phyloP scores from a whole-genome alignment of 768 basidiomycete genomes.

The Kwoniella botswanensis region DNA sequence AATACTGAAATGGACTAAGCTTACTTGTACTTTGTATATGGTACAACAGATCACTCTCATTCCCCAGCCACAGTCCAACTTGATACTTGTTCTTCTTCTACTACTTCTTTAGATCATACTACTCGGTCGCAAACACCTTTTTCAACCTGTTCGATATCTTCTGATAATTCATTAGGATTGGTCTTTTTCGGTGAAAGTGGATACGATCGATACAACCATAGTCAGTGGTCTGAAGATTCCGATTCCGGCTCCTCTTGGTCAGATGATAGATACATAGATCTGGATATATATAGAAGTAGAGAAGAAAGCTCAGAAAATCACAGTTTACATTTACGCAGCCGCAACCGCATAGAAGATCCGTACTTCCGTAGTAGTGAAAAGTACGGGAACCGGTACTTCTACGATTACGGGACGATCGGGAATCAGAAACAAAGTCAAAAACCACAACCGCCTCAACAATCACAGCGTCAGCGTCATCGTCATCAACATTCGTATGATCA shows the following conservation, averaged over 20 bases:
- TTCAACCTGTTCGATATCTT: constrained; percentile 12
- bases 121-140: background rate
- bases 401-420: background rate
- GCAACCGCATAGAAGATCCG: background rate
- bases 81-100: background rate
- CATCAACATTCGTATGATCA: no score
- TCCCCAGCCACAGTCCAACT: constrained; percentile 3
- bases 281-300: no score
- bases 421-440: background rate
- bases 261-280: no score
- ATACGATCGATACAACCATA: background rate
- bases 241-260: no score
- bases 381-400: background rate
- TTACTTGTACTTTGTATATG: background rate
- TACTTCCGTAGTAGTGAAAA: background rate
- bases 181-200: background rate
- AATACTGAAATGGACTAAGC: background rate
- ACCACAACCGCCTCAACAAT: background rate
- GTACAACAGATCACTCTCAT: no score
- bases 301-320: no score
- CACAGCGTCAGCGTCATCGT: background rate
- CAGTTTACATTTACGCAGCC: background rate
- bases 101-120: background rate
- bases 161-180: constrained; percentile 11
- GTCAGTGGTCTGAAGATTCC: no score